Conservation (phyloP, 2,329 filamentous ascomycete species). For the Epichloe aotearoae region DNA sequence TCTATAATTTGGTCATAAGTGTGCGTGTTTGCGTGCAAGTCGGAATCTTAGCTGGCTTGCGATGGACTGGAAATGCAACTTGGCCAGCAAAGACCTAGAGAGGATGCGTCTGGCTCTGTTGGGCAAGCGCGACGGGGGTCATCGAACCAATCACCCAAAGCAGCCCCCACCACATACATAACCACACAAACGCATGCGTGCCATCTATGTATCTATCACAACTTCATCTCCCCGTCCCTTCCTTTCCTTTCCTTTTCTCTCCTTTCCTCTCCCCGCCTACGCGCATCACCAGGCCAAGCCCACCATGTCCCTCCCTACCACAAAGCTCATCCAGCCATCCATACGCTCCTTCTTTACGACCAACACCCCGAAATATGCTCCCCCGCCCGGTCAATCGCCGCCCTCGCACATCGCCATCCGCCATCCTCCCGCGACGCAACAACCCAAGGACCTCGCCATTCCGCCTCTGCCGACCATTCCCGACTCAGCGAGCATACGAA, state of each 20-base stretch:
- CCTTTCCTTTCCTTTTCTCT: neutral
- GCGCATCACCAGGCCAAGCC: neutral
- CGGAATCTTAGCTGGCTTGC: no score
- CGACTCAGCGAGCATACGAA: slow-evolving; percentile 38
- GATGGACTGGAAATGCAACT: no score
- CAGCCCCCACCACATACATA: no score
- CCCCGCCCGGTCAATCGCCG: slow-evolving; percentile 16
- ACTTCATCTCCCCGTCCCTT: no score
- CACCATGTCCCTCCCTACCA: slow-evolving; percentile 27
- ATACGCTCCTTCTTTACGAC: slow-evolving; percentile 50
- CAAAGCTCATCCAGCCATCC: slow-evolving; percentile 33
- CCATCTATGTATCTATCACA: no score
- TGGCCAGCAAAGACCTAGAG: no score
- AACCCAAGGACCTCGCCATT: slow-evolving; percentile 13
- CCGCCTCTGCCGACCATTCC: slow-evolving; percentile 22
- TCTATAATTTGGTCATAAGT: no score
- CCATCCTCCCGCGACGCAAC: slow-evolving; percentile 12
- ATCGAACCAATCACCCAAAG: no score
- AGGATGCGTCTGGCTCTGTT: neutral
- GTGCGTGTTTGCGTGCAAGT: no score
- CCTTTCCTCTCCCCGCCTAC: neutral
- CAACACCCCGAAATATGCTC: slow-evolving; percentile 26
- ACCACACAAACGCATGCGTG: no score
- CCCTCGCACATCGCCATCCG: slow-evolving; percentile 15
- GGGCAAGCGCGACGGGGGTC: neutral